phyloP scores from a whole-genome alignment of 2,329 filamentous ascomycete species.

The Nothophaeocryptopus gaeumannii region DNA sequence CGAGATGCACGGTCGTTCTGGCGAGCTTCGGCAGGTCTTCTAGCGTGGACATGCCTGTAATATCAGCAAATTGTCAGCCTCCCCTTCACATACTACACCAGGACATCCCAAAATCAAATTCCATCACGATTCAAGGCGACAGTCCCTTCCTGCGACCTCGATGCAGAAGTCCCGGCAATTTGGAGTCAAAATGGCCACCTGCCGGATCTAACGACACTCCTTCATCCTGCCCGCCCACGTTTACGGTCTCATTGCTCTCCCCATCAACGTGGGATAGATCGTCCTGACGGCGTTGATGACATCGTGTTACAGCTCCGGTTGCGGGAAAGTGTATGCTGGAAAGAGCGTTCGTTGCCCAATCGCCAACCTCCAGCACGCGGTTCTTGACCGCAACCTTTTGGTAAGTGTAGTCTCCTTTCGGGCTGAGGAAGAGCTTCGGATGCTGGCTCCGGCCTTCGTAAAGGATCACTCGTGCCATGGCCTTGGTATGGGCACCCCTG shows the following conservation, averaged over 20 bases:
- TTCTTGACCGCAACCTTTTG: constrained; percentile 9
- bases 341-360: constrained; percentile 4
- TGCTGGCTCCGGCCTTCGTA: constrained; percentile 1
- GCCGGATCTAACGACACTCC: constrained; percentile 3
- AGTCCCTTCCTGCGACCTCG: constrained; percentile 7
- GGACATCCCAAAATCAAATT: constrained; percentile 1
- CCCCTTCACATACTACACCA: constrained; percentile 2
- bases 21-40: constrained; percentile 5
- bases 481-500: too few relatives aligned
- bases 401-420: constrained; percentile 1
- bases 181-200: constrained; percentile 1
- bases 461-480: too few relatives aligned
- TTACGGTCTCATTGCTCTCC: not conserved
- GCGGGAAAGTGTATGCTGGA: constrained; percentile 1
- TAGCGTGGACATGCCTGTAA: constrained; percentile 4
- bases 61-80: constrained; percentile 7
- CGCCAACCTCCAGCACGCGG: constrained; percentile 2
- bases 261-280: not conserved
- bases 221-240: constrained; percentile 1
- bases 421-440: constrained; percentile 7
- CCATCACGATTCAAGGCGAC: not conserved
- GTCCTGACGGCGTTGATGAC: not conserved
- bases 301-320: constrained; percentile 1
- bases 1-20: constrained; percentile 5
- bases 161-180: constrained; percentile 10